A percentile compares a stretch with the other conserved stretches of the same genome.
These are phyloP conservation scores for Paramecium pentaurelia DNA, from an alignment of 73 alveolate genomes.

Conservation along the genomic window DNA sequence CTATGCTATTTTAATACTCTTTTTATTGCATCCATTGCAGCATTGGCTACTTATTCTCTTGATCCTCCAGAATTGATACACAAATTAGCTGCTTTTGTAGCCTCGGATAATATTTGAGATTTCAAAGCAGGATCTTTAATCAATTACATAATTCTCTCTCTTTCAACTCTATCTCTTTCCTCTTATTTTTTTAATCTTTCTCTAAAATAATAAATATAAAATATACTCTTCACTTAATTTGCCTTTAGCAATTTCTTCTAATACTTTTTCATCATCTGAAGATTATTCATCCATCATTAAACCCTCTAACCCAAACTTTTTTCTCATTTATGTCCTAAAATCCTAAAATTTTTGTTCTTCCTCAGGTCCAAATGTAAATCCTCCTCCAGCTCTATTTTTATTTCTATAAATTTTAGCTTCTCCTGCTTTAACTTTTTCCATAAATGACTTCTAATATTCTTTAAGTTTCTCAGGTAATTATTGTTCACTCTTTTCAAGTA, in stretches of 20 bases:
- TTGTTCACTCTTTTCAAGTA: constrained; percentile 87
- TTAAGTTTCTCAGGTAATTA: constrained; percentile 89
- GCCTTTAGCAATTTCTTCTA: constrained; percentile 72
- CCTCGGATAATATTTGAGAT: constrained; percentile 71
- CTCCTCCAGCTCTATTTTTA: constrained; percentile 92
- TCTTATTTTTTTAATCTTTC: constrained; percentile 68
- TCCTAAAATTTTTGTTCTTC: constrained; percentile 88
- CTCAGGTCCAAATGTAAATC: constrained; percentile 88
- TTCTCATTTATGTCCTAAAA: constrained; percentile 77
- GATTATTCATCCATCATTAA: constrained; percentile 61
- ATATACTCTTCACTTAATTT: constrained; percentile 73
- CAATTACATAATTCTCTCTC: constrained; percentile 68
- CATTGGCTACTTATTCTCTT: constrained; percentile 82
- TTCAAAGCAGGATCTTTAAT: constrained; percentile 49
- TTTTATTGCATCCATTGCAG: constrained; percentile 87
- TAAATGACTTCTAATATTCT: constrained; percentile 81
- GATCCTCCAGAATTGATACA: constrained; percentile 77
- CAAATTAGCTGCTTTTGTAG: constrained; percentile 89
- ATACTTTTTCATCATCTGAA: constrained; percentile 77
- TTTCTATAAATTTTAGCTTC: constrained; percentile 91
- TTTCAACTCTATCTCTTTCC: constrained; percentile 73
- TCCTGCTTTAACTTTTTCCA: constrained; percentile 88
- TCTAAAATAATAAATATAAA: constrained; percentile 53
- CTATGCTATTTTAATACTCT: constrained; percentile 81
- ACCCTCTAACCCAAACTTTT: constrained; percentile 77